Conservation (phyloP, 2,329 filamentous ascomycete species). For the Hortaea sp. region DNA sequence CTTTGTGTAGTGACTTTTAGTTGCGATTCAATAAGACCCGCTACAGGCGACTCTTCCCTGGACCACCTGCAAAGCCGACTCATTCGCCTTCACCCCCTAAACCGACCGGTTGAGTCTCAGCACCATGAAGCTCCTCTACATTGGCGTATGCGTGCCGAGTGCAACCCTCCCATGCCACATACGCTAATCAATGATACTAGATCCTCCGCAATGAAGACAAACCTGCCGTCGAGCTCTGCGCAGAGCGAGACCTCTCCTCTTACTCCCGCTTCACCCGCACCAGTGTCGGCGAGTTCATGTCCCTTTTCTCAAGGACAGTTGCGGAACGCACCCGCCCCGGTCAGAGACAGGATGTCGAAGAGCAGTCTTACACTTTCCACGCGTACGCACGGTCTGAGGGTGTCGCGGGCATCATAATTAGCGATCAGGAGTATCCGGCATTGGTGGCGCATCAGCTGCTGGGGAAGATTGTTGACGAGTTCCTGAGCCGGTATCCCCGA, state of each 20-base stretch:
- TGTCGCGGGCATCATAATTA: constrained; percentile 37
- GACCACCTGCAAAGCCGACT: not conserved
- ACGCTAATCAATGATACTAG: constrained; percentile 33
- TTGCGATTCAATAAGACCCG: too few species aligned
- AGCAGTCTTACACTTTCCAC: constrained; percentile 61
- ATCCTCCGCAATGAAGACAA: constrained; percentile 71
- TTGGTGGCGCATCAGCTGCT: constrained; percentile 80
- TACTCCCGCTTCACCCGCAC: constrained; percentile 69
- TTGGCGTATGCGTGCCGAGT: constrained; percentile 53
- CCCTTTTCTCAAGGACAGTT: constrained; percentile 74
- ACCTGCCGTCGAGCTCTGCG: constrained; percentile 65
- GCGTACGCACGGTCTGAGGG: constrained; percentile 37
- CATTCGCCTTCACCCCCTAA: too few species aligned
- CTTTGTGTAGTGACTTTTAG: not conserved
- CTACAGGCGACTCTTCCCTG: not conserved
- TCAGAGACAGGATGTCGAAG: constrained; percentile 66
- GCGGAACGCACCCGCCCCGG: constrained; percentile 76
- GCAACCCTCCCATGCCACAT: not conserved
- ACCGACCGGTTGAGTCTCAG: too few species aligned
- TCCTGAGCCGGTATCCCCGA: constrained; percentile 64
- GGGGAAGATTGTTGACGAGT: constrained; percentile 80
- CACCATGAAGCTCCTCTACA: constrained; percentile 79
- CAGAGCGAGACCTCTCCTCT: constrained; percentile 65
- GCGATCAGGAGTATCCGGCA: constrained; percentile 45
- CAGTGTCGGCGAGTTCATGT: constrained; percentile 62